Conservation (phyloP, 139 green algal genomes). For the Pseudopediastrum boryanum region DNA sequence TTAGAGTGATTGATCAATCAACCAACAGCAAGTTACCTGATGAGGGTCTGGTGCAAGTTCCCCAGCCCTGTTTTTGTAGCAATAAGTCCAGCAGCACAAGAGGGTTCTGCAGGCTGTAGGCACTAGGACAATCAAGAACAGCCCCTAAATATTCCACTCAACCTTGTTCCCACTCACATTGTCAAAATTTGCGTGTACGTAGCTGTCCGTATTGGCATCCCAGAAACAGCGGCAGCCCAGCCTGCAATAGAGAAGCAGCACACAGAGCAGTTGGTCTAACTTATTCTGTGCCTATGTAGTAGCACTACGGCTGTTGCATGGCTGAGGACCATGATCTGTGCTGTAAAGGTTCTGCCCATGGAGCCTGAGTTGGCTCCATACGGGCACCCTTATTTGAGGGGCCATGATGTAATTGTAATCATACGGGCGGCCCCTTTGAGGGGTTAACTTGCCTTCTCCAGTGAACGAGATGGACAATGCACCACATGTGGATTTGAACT, state of each 20-base stretch:
- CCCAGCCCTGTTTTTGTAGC: not conserved
- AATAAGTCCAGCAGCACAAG: not conserved
- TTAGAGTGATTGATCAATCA: not conserved
- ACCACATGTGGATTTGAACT: too few species aligned
- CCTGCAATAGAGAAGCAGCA: conserved; percentile 39
- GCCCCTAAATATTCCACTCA: not conserved
- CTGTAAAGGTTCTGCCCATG: too few species aligned
- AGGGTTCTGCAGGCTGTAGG: not conserved
- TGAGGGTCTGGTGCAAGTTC: not conserved
- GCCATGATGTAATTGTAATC: too few species aligned
- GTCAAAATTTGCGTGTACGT: conserved; percentile 69
- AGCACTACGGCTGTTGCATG: too few species aligned
- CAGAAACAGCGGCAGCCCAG: conserved; percentile 75
- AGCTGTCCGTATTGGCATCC: conserved; percentile 78
- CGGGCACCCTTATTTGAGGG: too few species aligned
- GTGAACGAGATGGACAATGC: too few species aligned
- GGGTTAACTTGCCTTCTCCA: too few species aligned
- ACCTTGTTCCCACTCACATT: conserved; percentile 57
- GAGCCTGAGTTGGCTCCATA: too few species aligned
- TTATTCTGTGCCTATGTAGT: not conserved
- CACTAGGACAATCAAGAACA: not conserved
- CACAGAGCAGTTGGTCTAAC: not conserved
- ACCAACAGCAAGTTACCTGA: not conserved
- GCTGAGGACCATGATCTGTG: too few species aligned
- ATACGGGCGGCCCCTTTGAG: too few species aligned